A percentile compares a stretch with the other conserved stretches of the same genome.
These are phyloP conservation scores for Massariosphaeria phaeospora DNA, from an alignment of 495 filamentous ascomycete genomes.

Conservation along the genomic window DNA sequence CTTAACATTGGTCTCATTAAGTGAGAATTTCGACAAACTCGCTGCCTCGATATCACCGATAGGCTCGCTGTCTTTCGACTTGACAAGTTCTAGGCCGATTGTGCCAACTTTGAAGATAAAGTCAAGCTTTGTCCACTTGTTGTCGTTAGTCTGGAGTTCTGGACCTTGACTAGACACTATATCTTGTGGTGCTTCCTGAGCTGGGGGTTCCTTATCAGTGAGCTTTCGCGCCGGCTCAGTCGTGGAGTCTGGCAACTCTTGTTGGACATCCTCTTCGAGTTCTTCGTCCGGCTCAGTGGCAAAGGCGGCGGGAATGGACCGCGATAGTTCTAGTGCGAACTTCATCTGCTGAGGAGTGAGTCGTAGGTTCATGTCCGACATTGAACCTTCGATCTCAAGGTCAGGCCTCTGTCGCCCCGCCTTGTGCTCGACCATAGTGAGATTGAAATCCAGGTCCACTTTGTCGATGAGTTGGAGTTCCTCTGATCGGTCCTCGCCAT, in stretches of 20 bases:
- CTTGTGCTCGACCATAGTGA: slow-evolving; percentile 85
- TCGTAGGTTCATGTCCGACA: slow-evolving; percentile 86
- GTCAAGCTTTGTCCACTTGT: slow-evolving; percentile 89
- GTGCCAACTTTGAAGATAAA: slow-evolving; percentile 85
- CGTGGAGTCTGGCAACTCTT: slow-evolving; percentile 58
- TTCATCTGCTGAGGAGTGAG: slow-evolving; percentile 88
- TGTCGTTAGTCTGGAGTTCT: slow-evolving; percentile 57
- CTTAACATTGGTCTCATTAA: slow-evolving; percentile 88
- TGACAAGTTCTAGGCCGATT: slow-evolving; percentile 81
- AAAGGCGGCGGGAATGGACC: slow-evolving; percentile 82
- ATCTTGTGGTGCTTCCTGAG: slow-evolving; percentile 36
- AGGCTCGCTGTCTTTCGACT: slow-evolving; percentile 66
- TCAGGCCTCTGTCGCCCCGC: slow-evolving; percentile 75
- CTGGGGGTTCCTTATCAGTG: slow-evolving; percentile 32
- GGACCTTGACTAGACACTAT: slow-evolving; percentile 54
- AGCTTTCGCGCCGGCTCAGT: slow-evolving; percentile 47
- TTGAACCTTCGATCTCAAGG: slow-evolving; percentile 79
- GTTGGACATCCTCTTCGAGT: slow-evolving; percentile 56
- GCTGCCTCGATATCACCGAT: slow-evolving; percentile 71
- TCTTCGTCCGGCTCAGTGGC: slow-evolving; percentile 66
- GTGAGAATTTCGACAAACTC: slow-evolving; percentile 86
- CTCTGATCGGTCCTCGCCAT: slow-evolving; percentile 63
- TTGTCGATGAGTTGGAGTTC: slow-evolving; percentile 95
- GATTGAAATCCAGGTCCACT: slow-evolving; percentile 84
- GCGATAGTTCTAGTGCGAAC: slow-evolving; percentile 77